Conservation (phyloP, 2,329 filamentous ascomycete genomes). For the Penicillium sp. region DNA sequence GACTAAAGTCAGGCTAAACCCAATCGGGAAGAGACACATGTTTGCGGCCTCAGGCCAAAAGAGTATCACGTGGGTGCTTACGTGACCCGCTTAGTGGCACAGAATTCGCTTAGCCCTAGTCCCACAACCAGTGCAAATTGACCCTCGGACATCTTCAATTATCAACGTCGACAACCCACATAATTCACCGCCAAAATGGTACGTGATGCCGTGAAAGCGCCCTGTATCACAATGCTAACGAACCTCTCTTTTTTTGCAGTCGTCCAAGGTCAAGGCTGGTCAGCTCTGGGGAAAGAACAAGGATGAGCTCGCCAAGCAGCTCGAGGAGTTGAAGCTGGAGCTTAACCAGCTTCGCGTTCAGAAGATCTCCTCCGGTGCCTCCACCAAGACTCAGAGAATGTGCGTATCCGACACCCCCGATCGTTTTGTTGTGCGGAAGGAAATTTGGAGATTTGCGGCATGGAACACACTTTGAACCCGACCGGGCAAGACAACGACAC, state of each 20-base stretch:
- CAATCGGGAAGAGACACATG: neutral
- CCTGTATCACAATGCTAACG: slow-evolving; percentile 23
- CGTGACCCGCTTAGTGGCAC: slow-evolving; percentile 34
- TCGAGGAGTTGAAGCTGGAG: slow-evolving; percentile 93
- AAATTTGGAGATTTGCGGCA: slow-evolving; percentile 14
- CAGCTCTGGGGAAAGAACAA: slow-evolving; percentile 99
- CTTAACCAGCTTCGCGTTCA: slow-evolving; percentile 95
- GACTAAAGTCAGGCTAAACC: slow-evolving; percentile 2
- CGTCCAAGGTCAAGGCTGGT: slow-evolving; percentile 85
- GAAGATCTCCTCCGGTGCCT: slow-evolving; percentile 91
- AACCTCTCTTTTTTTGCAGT: slow-evolving; percentile 44
- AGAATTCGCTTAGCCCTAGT: slow-evolving; percentile 47
- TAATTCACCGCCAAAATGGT: slow-evolving; percentile 47
- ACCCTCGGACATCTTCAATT: slow-evolving; percentile 43
- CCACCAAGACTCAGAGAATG: slow-evolving; percentile 97
- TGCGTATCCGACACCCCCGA: slow-evolving; percentile 54
- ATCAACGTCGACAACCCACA: slow-evolving; percentile 47
- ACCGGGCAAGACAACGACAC: slow-evolving; percentile 2
- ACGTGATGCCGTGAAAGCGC: slow-evolving; percentile 30
- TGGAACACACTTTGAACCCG: slow-evolving; percentile 8
- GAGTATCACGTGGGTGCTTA: slow-evolving; percentile 26
- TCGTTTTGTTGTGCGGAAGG: slow-evolving; percentile 14
- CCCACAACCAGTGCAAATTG: slow-evolving; percentile 47
- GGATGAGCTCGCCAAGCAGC: slow-evolving; percentile 94
- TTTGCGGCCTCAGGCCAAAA: neutral